Evolutionary conservation across 768 basidiomycete genomes (phyloP).

Genomic region (Boletus tomentosulus): DNA sequence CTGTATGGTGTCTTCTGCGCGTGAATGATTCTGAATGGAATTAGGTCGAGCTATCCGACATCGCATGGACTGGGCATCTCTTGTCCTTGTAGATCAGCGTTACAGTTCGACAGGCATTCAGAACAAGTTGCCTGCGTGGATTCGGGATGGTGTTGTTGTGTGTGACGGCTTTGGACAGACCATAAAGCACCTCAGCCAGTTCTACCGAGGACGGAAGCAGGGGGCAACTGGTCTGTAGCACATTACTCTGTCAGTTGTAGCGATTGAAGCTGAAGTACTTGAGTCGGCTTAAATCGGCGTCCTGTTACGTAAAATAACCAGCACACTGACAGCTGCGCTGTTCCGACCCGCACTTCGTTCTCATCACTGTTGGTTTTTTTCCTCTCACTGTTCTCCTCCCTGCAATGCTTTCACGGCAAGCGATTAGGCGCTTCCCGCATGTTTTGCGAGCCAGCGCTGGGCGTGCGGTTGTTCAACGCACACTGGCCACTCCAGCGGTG

Average conservation of each 20-base stretch:
- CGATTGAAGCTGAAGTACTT: neutral
- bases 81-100: slow-evolving; percentile 82
- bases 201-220: slow-evolving; percentile 58
- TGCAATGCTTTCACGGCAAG: slow-evolving; percentile 37
- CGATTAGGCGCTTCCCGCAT: slow-evolving; percentile 33
- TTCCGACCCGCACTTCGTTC: slow-evolving; percentile 1
- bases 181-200: slow-evolving; percentile 61
- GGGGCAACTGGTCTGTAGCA: slow-evolving; percentile 2
- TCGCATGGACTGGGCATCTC: slow-evolving; percentile 83
- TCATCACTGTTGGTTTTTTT: neutral
- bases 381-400: neutral
- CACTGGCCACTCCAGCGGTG: slow-evolving; percentile 45
- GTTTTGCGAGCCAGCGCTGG: slow-evolving; percentile 21
- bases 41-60: slow-evolving; percentile 92
- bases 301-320: slow-evolving; percentile 12
- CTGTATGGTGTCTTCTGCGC: neutral
- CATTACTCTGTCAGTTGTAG: neutral
- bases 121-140: slow-evolving; percentile 88
- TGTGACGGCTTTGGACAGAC: slow-evolving; percentile 68
- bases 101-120: slow-evolving; percentile 68
- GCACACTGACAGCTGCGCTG: neutral
- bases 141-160: slow-evolving; percentile 56
- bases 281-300: slow-evolving; percentile 16
- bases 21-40: neutral
- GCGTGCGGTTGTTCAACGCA: slow-evolving; percentile 24